Conservation (phyloP, 208 protist genomes). For the Porcisia deanei region DNA sequence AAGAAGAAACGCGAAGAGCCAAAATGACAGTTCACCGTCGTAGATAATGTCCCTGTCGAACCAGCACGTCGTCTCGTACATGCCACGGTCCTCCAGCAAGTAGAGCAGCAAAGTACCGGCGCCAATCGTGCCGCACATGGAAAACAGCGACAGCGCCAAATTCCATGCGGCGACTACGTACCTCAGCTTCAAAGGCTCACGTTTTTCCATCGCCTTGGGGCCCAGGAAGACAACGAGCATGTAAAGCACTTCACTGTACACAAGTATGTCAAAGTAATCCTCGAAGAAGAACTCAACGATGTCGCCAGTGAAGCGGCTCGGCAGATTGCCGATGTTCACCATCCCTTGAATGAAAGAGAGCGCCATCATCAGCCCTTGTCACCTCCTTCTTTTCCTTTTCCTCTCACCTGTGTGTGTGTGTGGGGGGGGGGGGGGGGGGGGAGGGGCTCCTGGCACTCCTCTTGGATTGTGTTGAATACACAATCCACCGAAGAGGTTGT, state of each 20-base stretch:
- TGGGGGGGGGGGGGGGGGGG: too few relatives aligned
- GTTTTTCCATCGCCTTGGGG: constrained; percentile 63
- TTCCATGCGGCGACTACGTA: constrained; percentile 79
- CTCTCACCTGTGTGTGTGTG: too few relatives aligned
- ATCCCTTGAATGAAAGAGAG: constrained; percentile 25
- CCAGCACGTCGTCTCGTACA: constrained; percentile 52
- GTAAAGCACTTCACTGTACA: constrained; percentile 55
- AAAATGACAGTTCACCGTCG: constrained; percentile 44
- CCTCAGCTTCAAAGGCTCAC: constrained; percentile 53
- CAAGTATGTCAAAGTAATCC: constrained; percentile 50
- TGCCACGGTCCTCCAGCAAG: constrained; percentile 36
- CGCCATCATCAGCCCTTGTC: constrained; percentile 5
- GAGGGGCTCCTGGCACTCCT: too few relatives aligned
- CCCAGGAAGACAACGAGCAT: constrained; percentile 62
- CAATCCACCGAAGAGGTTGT: too few relatives aligned
- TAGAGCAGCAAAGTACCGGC: constrained; percentile 33
- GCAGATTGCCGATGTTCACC: constrained; percentile 39
- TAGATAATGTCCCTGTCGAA: constrained; percentile 47
- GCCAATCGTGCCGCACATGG: constrained; percentile 38
- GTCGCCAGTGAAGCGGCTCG: constrained; percentile 40
- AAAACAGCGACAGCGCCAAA: constrained; percentile 76
- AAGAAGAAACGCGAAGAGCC: constrained; percentile 73
- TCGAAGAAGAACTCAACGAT: constrained; percentile 40
- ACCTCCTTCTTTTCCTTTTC: too few relatives aligned
- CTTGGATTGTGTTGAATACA: too few relatives aligned